phyloP scores from a whole-genome alignment of 2,329 filamentous ascomycete species.

The Calonectria montana region DNA sequence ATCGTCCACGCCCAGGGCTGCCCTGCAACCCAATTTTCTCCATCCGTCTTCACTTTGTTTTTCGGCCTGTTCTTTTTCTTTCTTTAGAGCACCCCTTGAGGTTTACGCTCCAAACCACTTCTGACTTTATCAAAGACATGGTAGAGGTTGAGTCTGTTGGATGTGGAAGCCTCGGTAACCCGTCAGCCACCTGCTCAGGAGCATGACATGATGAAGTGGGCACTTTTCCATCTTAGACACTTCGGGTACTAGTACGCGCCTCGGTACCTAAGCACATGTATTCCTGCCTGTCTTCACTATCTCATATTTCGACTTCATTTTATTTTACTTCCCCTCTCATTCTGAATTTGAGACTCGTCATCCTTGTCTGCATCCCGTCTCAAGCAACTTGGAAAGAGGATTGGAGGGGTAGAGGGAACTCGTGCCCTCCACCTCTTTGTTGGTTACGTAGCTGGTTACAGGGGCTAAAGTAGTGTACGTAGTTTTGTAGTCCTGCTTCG shows the following conservation, averaged over 20 bases:
- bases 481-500: not conserved
- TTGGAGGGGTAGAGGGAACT: not conserved
- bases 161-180: constrained; percentile 27
- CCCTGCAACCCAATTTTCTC: constrained; percentile 13
- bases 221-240: not conserved
- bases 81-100: not conserved
- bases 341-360: constrained; percentile 19
- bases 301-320: not conserved
- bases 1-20: constrained; percentile 10
- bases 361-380: constrained; percentile 29
- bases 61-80: constrained; percentile 1
- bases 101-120: not conserved
- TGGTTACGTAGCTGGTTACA: not conserved
- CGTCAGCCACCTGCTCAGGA: constrained; percentile 35
- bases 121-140: constrained; percentile 13
- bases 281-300: constrained; percentile 28
- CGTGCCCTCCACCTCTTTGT: not conserved
- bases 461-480: not conserved
- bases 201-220: constrained; percentile 6
- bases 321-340: constrained; percentile 19
- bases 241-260: not conserved
- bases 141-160: constrained; percentile 4
- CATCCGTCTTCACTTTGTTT: not conserved
- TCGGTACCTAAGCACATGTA: not conserved
- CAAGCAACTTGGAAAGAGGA: constrained; percentile 26